phyloP scores from a whole-genome alignment of 805 yeast genomes.

The Saccharomycopsis capsularis region DNA sequence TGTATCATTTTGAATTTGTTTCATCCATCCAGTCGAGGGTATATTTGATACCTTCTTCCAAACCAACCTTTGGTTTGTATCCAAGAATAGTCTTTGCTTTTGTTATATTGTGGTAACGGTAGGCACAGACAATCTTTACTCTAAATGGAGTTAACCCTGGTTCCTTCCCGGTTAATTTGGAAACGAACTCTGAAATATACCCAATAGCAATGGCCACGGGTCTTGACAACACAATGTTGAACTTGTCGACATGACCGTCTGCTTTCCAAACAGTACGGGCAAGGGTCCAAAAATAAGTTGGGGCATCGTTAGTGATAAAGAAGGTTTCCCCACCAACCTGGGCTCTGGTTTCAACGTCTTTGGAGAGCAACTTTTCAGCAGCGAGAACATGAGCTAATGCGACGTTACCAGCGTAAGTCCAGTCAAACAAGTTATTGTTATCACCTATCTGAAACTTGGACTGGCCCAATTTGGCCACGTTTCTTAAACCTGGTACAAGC shows the following conservation, averaged over 20 bases:
- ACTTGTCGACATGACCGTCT: slow-evolving; percentile 75
- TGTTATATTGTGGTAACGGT: slow-evolving; percentile 83
- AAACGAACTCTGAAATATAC: slow-evolving; percentile 66
- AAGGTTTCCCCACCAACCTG: slow-evolving; percentile 78
- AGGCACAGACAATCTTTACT: slow-evolving; percentile 87
- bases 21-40: slow-evolving; percentile 91
- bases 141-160: slow-evolving; percentile 95
- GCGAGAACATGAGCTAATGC: slow-evolving; percentile 96
- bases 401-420: slow-evolving; percentile 98
- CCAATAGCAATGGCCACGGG: slow-evolving; percentile 79
- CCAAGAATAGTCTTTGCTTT: slow-evolving; percentile 78
- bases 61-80: slow-evolving; percentile 70
- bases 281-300: slow-evolving; percentile 93
- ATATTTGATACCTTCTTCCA: slow-evolving; percentile 71
- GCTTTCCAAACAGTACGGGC: slow-evolving; percentile 97
- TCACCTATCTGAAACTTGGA: slow-evolving; percentile 92
- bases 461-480: slow-evolving; percentile 77
- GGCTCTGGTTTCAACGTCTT: slow-evolving; percentile 30
- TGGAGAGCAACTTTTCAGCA: slow-evolving; percentile 62
- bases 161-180: slow-evolving; percentile 68
- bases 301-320: slow-evolving; percentile 89
- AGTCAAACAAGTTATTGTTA: slow-evolving; percentile 87
- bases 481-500: slow-evolving; percentile 84
- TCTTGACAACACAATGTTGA: slow-evolving; percentile 60
- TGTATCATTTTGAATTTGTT: slow-evolving; percentile 22